Evolutionary conservation across 2,329 filamentous ascomycete genomes (phyloP), one percentile per base, ranked within the genome.

Genomic region (Epichloe aotearoae): DNA sequence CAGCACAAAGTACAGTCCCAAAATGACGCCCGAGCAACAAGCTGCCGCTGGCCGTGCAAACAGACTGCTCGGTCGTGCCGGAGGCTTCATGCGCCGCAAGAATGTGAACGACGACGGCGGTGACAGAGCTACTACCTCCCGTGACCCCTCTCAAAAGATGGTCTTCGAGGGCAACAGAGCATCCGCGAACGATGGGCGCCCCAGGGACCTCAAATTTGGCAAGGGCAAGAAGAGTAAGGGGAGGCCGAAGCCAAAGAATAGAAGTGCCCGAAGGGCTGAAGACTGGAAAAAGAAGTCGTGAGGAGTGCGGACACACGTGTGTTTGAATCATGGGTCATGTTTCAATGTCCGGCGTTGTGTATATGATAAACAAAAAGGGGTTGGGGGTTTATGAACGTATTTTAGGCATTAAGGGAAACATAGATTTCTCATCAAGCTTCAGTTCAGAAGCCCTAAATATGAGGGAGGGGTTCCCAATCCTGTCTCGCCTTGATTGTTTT

Each of bases 121-220:
- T 26, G 60, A 57, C 50, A 58, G 53, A 47, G 55, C 54, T 38
- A 54, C 54, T 17, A 53, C 55, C 19, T 74, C 76, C 4, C 5
- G 17, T n/a, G 33, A 44, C 11, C 15, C 40, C 1, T 83, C 84
- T 0, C 84, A 89, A 65, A 72, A 74, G 15, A 79, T 90, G 55
- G 77, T 90, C n/a, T 90, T 91, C 59, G 88, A 94, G 65, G 88
- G 88, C 0, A 82, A 84, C 55, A 76, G 88, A 50, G 87, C 87
- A 10, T 86, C 77, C 50, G 70, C 75, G 34, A 83, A 75, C 52
- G 79, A 83, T 53, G 83, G 78, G 4, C 82, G 74, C 59, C 79
- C 79, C 40, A 83, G 71, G 64, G 79, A 80, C 59, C 64, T 79
- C 38, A 54, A 50, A 19, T 39, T 52, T 14, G 50, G 53, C 54